Percentiles rank a stretch among this genome's conserved stretches.
Evolutionary conservation across 352 stramenopile genomes (phyloP).

Genomic region (Peronosclerospora sorghi): DNA sequence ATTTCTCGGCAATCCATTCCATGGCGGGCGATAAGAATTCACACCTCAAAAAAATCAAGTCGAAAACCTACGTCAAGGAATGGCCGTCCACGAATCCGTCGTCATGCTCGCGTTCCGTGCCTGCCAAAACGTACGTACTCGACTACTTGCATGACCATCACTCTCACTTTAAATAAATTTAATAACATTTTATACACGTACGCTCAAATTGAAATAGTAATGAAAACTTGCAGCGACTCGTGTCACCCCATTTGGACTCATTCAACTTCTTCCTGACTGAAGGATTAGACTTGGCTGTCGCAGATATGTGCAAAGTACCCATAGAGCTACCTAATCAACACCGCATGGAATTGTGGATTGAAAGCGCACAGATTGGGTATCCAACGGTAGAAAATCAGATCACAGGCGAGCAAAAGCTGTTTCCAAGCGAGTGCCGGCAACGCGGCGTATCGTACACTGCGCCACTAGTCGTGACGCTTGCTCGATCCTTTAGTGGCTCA

Average conservation of each 20-base stretch:
- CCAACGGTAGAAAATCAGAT: slow-evolving; percentile 77
- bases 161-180: neutral
- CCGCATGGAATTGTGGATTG: slow-evolving; percentile 81
- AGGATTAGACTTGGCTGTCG: slow-evolving; percentile 88
- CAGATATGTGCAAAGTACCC: slow-evolving; percentile 85
- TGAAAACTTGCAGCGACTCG: slow-evolving; percentile 82
- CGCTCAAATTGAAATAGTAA: slow-evolving; percentile 30
- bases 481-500: slow-evolving; percentile 62
- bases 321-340: slow-evolving; percentile 85
- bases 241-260: slow-evolving; percentile 94
- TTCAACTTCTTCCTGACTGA: slow-evolving; percentile 98
- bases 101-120: slow-evolving; percentile 59
- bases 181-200: neutral
- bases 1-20: slow-evolving; percentile 1
- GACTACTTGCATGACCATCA: slow-evolving; percentile 9
- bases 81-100: slow-evolving; percentile 80
- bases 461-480: slow-evolving; percentile 89
- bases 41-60: slow-evolving; percentile 36
- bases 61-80: slow-evolving; percentile 30
- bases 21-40: slow-evolving; percentile 39
- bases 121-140: slow-evolving; percentile 41
- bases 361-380: slow-evolving; percentile 91
- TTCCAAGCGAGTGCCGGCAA: slow-evolving; percentile 94
- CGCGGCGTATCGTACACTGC: slow-evolving; percentile 94
- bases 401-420: slow-evolving; percentile 75